Conservation (phyloP, 2,329 filamentous ascomycete species). For the Hypoxylon sp. region DNA sequence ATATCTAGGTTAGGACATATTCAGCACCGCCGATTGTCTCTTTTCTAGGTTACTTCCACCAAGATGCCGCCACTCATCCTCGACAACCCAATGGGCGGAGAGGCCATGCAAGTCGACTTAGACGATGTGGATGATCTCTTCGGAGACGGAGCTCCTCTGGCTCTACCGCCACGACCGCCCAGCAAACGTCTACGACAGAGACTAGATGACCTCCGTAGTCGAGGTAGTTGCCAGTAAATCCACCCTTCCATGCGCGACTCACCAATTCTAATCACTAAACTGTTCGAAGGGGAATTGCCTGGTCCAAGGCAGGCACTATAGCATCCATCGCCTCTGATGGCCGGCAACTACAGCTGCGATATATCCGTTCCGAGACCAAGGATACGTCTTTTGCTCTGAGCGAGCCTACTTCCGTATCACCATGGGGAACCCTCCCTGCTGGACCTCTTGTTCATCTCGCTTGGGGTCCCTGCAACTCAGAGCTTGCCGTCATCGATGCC, state of each 20-base stretch:
- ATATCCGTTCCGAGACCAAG: constrained; percentile 75
- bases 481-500: constrained; percentile 85
- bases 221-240: constrained; percentile 82
- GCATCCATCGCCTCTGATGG: constrained; percentile 83
- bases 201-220: constrained; percentile 79
- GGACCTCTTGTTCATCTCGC: constrained; percentile 81
- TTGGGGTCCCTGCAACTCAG: constrained; percentile 80
- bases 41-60: constrained; percentile 51
- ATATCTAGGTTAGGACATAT: neutral
- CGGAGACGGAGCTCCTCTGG: constrained; percentile 73
- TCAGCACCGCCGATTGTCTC: too few species aligned
- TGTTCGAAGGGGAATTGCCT: constrained; percentile 76
- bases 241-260: constrained; percentile 7
- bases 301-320: constrained; percentile 89
- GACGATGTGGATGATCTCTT: constrained; percentile 80
- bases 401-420: constrained; percentile 73
- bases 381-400: constrained; percentile 82
- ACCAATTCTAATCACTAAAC: constrained; percentile 34
- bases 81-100: constrained; percentile 66
- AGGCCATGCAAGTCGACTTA: constrained; percentile 63
- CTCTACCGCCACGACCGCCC: constrained; percentile 63
- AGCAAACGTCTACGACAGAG: constrained; percentile 77
- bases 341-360: constrained; percentile 75
- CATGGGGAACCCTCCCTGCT: constrained; percentile 71
- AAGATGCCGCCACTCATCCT: constrained; percentile 65